Evolutionary conservation across 1,139 yeast genomes (phyloP), one percentile per base, ranked within the genome.

Genomic region (Scheffersomyces quercinus): DNA sequence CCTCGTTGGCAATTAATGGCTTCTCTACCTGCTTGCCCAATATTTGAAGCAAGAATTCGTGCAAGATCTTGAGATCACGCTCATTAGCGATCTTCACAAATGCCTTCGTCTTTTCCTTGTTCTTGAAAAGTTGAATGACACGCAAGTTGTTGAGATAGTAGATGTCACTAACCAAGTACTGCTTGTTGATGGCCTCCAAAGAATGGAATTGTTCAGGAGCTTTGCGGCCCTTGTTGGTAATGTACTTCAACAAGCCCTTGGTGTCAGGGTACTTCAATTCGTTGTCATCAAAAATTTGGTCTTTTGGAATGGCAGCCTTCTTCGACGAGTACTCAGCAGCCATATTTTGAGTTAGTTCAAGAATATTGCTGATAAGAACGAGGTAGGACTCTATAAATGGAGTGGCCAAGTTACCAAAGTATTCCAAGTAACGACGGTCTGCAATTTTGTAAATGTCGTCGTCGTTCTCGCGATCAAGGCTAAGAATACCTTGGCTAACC

Each of bases 61-160:
- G 51, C 30, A 70, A 54, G 20, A 66, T 55, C 8, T 49, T 50
- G 46, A 74, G 60, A 50, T 73, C 76, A 29, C 58, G 55, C 1
- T 50, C 49, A 42, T 66, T 63, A 43, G 52, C 52, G 29, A 71
- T 60, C 41, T 64, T 59, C 20, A 73, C 78, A 54, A 60, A 73
- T 7, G 79, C 77, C 44, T 65, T 63, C 4, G 77, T 73, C 47
- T 68, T 70, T 11, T 74, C 60, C 57, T 71, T 72, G 54, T 73
- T 73, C 52, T 73, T 73, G 51, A 69, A 66, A 29, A 74, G 71
- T 39, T 59, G 56, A 32, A 73, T 60, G 47, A 73, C 58, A 36
- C 56, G 58, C 44, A 73, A 60, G 47, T 72, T 64, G 50, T 68
- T 58, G 49, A 73, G 60, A 49, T 70, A 73, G 49, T 68, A 73